Percentiles rank a stretch among this genome's conserved stretches.
Evolutionary conservation across 495 filamentous ascomycete species (phyloP).

Genomic region (Aspergillus campestris): DNA sequence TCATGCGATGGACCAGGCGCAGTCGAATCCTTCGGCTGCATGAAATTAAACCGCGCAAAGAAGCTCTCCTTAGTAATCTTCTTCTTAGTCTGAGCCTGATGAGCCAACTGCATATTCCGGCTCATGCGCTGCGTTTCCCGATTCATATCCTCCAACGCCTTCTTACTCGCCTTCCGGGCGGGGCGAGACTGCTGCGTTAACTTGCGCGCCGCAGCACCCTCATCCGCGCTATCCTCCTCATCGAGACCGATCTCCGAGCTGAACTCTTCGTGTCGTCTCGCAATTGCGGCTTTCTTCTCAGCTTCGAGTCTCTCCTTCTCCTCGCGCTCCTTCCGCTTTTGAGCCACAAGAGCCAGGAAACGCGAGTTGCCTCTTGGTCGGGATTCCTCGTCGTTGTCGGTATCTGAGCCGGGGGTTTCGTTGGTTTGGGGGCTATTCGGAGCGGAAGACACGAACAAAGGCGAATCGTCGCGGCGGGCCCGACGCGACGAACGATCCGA

Average conservation of each 20-base stretch:
- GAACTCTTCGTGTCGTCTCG: conserved; percentile 24
- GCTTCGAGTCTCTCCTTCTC: conserved; percentile 53
- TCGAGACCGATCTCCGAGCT: conserved; percentile 28
- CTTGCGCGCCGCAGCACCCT: conserved; percentile 48
- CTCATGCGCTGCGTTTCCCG: conserved; percentile 86
- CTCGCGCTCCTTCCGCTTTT: conserved; percentile 61
- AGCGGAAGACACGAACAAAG: conserved; percentile 34
- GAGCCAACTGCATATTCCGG: conserved; percentile 83
- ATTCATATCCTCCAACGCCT: conserved; percentile 90
- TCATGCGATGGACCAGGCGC: conserved; percentile 12
- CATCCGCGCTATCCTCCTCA: conserved; percentile 36
- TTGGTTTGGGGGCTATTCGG: conserved; percentile 5
- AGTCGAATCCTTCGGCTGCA: conserved; percentile 23
- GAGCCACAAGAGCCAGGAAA: conserved; percentile 59
- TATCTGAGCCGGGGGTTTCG: conserved; percentile 11
- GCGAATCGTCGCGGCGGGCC: conserved; percentile 28
- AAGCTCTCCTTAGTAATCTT: conserved; percentile 80
- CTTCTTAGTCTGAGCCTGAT: conserved; percentile 84
- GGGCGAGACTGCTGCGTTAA: conserved; percentile 59
- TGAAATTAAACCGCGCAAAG: conserved; percentile 77
- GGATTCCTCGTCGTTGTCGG: conserved; percentile 25
- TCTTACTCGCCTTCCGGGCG: conserved; percentile 84
- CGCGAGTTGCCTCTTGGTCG: conserved; percentile 47
- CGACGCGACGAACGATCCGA: conserved; percentile 12
- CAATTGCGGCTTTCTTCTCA: conserved; percentile 42